Evolutionary conservation across 2,329 filamentous ascomycete genomes (phyloP), one percentile per base, ranked within the genome.

Genomic region (Penicillium sp.): DNA sequence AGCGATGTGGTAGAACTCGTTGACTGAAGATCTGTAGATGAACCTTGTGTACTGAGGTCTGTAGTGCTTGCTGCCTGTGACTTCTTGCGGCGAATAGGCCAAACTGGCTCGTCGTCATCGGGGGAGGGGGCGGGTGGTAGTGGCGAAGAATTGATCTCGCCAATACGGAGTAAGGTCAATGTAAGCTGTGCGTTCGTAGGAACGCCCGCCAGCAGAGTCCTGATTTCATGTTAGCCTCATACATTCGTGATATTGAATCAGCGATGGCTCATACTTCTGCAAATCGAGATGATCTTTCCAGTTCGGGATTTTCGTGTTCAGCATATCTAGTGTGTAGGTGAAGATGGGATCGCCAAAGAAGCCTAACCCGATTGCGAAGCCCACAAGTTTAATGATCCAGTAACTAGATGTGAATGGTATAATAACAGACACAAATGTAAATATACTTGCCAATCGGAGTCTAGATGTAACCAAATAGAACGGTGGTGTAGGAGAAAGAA

Each of bases 151-250:
- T 92, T 92, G 16, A 84, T 84, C 72, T 95, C 91, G 39, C 90
- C 90, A 29, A 93, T 85, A 8, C 91, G 87, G 8, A 95, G 83
- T 1, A 95, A 79, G 0, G 91, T 94, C 30, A 95, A 78, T 0
- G 90, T 87, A 16, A 95, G 83, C 67, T 96, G 91, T 2, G 90
- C 90, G 65, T 95, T 94, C 1, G 90, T 96, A 0, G 91, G 91
- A 0, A 94, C 86, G 2, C 90, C 89, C 67, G 88, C 89, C 49
- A 96, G 82, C 1, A 94, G 71, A 0, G 88, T 91, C 56, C 77
- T 79, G 27, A 2, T 16, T 35, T 40, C n/a, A 2, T 8, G 36
- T 57, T 19, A 59, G 34, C 16, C 13, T 13, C 27, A 10, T 6
- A 27, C 19, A 16, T 2, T 4, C n/a, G 18, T n/a, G 18, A 9